phyloP scores from a whole-genome alignment of 2,329 filamentous ascomycete genomes.

The Diplodia sapinea region DNA sequence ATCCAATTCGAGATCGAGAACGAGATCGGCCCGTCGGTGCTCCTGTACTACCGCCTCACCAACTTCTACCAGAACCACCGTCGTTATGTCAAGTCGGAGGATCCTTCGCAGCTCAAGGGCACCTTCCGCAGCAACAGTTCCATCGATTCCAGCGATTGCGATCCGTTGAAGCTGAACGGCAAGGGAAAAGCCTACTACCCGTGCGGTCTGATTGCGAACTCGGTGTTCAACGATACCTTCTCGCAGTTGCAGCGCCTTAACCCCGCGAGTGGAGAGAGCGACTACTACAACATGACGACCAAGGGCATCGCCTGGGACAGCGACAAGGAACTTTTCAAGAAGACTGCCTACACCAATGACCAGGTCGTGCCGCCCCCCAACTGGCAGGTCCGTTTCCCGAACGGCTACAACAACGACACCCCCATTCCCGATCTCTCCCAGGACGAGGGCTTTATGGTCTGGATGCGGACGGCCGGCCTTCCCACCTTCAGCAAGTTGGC shows the following conservation, averaged over 20 bases:
- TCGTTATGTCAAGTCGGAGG: slow-evolving; percentile 90
- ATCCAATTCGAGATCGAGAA: slow-evolving; percentile 81
- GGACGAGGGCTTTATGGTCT: slow-evolving; percentile 90
- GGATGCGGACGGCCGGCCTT: slow-evolving; percentile 96
- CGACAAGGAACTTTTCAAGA: slow-evolving; percentile 79
- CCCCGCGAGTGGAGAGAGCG: slow-evolving; percentile 49
- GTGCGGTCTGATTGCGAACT: slow-evolving; percentile 95
- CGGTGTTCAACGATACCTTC: slow-evolving; percentile 94
- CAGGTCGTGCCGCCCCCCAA: slow-evolving; percentile 84
- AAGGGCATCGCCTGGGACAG: slow-evolving; percentile 84
- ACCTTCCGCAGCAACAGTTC: slow-evolving; percentile 63
- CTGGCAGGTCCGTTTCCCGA: slow-evolving; percentile 75
- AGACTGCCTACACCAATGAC: slow-evolving; percentile 67
- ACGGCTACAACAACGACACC: slow-evolving; percentile 66
- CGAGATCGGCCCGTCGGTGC: slow-evolving; percentile 77
- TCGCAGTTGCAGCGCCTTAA: slow-evolving; percentile 67
- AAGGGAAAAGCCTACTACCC: slow-evolving; percentile 82
- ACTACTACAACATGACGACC: slow-evolving; percentile 75
- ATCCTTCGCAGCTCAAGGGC: slow-evolving; percentile 81
- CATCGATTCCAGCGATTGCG: slow-evolving; percentile 74
- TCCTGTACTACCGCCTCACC: slow-evolving; percentile 93
- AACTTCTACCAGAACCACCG: slow-evolving; percentile 99
- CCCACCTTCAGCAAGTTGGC: slow-evolving; percentile 95
- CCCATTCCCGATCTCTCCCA: slow-evolving; percentile 74
- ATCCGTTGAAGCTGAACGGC: slow-evolving; percentile 64